Conservation (phyloP, 441 rosid genomes). For the Eutrema salsugineum region DNA sequence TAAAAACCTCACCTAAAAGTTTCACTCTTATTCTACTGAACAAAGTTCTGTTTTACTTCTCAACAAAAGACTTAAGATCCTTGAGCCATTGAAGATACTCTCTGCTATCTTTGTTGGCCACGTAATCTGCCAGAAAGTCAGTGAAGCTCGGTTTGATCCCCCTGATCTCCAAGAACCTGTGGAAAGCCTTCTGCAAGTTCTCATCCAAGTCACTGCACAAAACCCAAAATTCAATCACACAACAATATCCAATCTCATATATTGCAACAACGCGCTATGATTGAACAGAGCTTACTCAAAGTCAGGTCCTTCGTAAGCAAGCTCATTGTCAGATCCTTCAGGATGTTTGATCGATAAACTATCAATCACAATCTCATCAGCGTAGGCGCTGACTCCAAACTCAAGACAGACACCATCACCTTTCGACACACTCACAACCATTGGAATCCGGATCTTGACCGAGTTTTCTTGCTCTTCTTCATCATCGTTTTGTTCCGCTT, state of each 20-base stretch:
- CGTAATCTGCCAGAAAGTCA: conserved; percentile 54
- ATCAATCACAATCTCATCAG: conserved; percentile 58
- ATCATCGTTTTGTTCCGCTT: not conserved
- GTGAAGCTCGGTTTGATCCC: conserved; percentile 71
- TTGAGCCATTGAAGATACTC: conserved; percentile 67
- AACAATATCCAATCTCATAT: not conserved
- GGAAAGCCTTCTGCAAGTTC: conserved; percentile 76
- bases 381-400: conserved; percentile 55
- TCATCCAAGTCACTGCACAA: conserved; percentile 68
- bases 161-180: conserved; percentile 66
- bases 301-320: conserved; percentile 73
- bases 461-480: conserved; percentile 15
- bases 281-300: conserved; percentile 42
- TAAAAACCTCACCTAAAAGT: not conserved
- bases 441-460: conserved; percentile 39
- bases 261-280: not conserved
- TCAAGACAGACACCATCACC: conserved; percentile 43
- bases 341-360: conserved; percentile 47
- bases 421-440: conserved; percentile 57
- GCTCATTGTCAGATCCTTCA: conserved; percentile 36
- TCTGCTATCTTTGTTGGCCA: conserved; percentile 53
- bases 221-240: not conserved
- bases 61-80: conserved; percentile 53
- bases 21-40: not conserved
- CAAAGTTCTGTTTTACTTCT: conserved; percentile 21